Evolutionary conservation across 2,329 filamentous ascomycete genomes (phyloP).

Genomic region (Alternaria solani): DNA sequence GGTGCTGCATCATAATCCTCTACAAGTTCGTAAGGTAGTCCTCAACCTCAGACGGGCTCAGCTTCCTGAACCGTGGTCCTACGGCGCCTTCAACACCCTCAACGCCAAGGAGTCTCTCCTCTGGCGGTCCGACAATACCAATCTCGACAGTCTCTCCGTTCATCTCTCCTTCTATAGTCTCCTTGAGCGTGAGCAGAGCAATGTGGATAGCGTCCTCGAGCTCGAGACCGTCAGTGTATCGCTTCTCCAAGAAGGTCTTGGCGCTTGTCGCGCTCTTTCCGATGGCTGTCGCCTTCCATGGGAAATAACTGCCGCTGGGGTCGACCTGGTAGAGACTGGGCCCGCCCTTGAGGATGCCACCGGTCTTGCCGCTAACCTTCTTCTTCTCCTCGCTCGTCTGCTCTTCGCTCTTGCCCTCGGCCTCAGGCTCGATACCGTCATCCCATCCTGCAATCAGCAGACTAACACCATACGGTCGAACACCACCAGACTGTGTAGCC

Average conservation of each 20-base stretch:
- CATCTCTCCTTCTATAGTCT: constrained; percentile 99
- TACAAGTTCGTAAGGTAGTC: constrained; percentile 99
- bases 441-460: constrained; percentile 97
- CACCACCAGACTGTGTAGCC: constrained; percentile 96
- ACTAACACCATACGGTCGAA: constrained; percentile 95
- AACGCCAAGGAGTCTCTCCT: constrained; percentile 89
- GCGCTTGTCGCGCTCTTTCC: constrained; percentile 98
- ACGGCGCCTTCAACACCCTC: constrained; percentile 86
- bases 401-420: constrained; percentile 66
- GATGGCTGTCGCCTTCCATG: constrained; percentile 99
- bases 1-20: constrained; percentile 36
- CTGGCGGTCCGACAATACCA: constrained; percentile 94
- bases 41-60: constrained; percentile 98
- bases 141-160: constrained; percentile 99
- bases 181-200: constrained; percentile 94
- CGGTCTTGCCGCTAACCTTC: constrained; percentile 85
- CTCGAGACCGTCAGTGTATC: constrained; percentile 96
- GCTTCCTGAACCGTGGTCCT: constrained; percentile 89
- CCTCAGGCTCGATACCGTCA: constrained; percentile 90
- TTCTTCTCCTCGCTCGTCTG: constrained; percentile 68
- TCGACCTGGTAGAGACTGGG: constrained; percentile 99
- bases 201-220: constrained; percentile 99
- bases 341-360: constrained; percentile 92
- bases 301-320: constrained; percentile 98
- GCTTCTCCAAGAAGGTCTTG: constrained; percentile 99